Conservation (phyloP, 345 rosid genomes). For the Eucalyptus marginata region DNA sequence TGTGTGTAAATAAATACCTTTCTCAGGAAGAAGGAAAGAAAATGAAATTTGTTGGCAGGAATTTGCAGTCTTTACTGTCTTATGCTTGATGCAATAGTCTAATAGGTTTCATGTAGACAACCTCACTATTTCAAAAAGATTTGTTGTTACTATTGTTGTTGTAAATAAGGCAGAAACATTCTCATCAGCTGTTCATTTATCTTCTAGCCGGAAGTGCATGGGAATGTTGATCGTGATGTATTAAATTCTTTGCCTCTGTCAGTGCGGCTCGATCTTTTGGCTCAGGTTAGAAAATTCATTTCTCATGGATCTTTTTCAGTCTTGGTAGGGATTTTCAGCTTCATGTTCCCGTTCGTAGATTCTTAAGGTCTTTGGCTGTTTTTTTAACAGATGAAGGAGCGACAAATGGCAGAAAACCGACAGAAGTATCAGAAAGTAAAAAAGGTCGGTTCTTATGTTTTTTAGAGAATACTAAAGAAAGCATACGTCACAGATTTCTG, state of each 20-base stretch:
- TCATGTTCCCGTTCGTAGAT: background rate
- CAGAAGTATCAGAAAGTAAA: slow-evolving; percentile 92
- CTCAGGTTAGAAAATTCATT: slow-evolving; percentile 36
- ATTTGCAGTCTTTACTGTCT: background rate
- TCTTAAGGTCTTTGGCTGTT: background rate
- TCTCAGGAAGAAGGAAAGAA: background rate
- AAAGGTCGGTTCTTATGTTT: slow-evolving; percentile 40
- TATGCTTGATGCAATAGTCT: background rate
- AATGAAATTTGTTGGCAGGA: background rate
- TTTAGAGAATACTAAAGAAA: background rate
- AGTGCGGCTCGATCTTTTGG: slow-evolving; percentile 87
- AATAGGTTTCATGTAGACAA: background rate
- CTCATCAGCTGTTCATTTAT: background rate
- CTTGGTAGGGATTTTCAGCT: background rate
- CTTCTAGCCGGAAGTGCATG: slow-evolving; percentile 43
- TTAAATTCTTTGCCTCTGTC: slow-evolving; percentile 89
- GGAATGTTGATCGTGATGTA: slow-evolving; percentile 72
- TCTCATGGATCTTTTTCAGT: background rate
- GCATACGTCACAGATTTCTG: background rate
- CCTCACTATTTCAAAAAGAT: background rate
- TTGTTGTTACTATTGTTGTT: background rate
- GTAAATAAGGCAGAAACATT: background rate
- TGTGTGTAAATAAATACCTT: background rate
- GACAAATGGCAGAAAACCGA: slow-evolving; percentile 91
- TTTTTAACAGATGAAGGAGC: slow-evolving; percentile 77